Base-by-base conservation (phyloP, 345 rosid genomes). In the Jatropha curcas region DNA sequence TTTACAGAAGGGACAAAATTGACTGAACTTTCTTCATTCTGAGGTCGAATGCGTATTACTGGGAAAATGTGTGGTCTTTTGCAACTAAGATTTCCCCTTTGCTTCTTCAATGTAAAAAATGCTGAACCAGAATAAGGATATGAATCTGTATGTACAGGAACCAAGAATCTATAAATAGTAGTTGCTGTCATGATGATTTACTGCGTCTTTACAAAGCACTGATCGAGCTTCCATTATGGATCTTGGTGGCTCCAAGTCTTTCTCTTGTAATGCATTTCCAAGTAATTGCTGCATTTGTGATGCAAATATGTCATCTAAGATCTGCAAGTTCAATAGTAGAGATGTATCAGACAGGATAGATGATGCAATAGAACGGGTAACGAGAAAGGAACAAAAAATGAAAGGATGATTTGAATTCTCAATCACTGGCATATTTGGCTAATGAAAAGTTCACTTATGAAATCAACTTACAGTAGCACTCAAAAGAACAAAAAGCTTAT, bases 261-360 rank as follows among this genome's bases (percentile, higher is more conserved):
- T 65, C 19, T 71, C 61, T 58, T 65, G 75, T 27, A 77, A 31
- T 12, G 76, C 34, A 66, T 77, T 77, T 55, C 80, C 80, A 16
- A 77, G 80, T 34, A 77, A 37, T 28, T 77, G 75, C 41, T 77
- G 72, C 80, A 77, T 77, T 58, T 65, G 71, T 4, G 80, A 77
- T 20, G 75, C 76, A 14, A 77, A 77, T 16, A 65, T 71, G 67
- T 77, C 80, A 58, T 77, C 80, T 76, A 77, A 17, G 24, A 77
- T 66, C 80, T 77, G 76, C 72, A 66, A 65, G 24, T 43, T 27
- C 48, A 65, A 14, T 11, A 64, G 3, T 50, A 33, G 31, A 24
- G 33, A 62, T 30, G 48, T 67, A 46, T 8, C n/a, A n/a, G n/a
- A n/a, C n/a, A n/a, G n/a, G n/a, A n/a, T n/a, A n/a, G n/a, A n/a